Conservation (phyloP, 768 basidiomycete genomes). For the Crassisporium funariophilum region DNA sequence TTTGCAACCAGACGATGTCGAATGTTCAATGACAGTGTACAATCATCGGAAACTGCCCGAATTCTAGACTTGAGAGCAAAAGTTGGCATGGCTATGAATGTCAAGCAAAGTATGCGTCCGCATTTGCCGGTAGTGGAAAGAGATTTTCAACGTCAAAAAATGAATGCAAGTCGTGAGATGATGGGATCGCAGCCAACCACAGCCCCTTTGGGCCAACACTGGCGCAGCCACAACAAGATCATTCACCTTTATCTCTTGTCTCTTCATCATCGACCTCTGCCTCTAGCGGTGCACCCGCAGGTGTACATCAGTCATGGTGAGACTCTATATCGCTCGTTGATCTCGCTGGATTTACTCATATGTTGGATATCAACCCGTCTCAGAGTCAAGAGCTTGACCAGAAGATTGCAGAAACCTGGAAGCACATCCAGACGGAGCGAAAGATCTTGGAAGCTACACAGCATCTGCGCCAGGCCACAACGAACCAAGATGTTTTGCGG, state of each 20-base stretch:
- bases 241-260: conserved; percentile 31
- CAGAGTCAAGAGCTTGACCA: conserved; percentile 76
- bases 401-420: conserved; percentile 91
- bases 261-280: conserved; percentile 26
- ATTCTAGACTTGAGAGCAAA: conserved; percentile 37
- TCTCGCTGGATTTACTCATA: conserved; percentile 22
- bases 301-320: conserved; percentile 29
- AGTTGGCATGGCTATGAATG: conserved; percentile 29
- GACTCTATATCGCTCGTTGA: conserved; percentile 8
- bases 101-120: neutral
- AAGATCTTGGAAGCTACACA: conserved; percentile 88
- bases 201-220: conserved; percentile 29
- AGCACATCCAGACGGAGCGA: conserved; percentile 89
- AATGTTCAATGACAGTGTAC: conserved; percentile 47
- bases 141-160: conserved; percentile 14
- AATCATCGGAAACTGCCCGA: conserved; percentile 45
- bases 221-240: conserved; percentile 28
- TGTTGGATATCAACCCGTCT: conserved; percentile 15
- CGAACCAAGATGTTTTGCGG: conserved; percentile 83
- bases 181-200: conserved; percentile 26
- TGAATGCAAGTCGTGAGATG: conserved; percentile 12
- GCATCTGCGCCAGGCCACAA: conserved; percentile 77
- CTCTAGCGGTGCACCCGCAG: conserved; percentile 26
- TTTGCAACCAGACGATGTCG: conserved; percentile 43
- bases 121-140: conserved; percentile 1